phyloP scores from a whole-genome alignment of 2,329 filamentous ascomycete genomes.

The Mycocentrospora acerina region DNA sequence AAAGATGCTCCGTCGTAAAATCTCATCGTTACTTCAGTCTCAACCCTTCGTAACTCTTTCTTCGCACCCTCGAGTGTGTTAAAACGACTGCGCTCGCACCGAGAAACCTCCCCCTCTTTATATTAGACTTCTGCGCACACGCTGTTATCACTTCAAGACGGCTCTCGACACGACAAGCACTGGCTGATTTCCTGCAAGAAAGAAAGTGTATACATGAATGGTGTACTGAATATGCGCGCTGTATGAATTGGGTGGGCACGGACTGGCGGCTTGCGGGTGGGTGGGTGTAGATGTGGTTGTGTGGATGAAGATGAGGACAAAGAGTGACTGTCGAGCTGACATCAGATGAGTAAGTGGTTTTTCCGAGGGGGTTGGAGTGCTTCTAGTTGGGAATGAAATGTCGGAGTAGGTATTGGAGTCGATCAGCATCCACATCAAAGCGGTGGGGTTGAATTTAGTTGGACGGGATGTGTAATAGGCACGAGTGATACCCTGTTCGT shows the following conservation, averaged over 20 bases:
- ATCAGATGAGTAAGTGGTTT: constrained; percentile 35
- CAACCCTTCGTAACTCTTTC: constrained; percentile 11
- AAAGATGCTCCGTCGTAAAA: constrained; percentile 21
- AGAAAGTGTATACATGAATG: constrained; percentile 19
- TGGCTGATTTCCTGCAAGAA: constrained; percentile 23
- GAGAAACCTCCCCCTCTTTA: constrained; percentile 23
- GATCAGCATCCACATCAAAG: too few relatives aligned
- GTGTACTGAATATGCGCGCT: constrained; percentile 37
- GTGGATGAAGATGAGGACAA: constrained; percentile 37
- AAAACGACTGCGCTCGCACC: constrained; percentile 34
- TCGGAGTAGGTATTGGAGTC: too few relatives aligned
- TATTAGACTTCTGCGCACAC: constrained; percentile 35
- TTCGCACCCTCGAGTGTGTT: constrained; percentile 36
- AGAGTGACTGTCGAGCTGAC: constrained; percentile 36
- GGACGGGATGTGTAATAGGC: too few relatives aligned
- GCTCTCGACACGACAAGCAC: constrained; percentile 24
- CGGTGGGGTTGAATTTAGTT: too few relatives aligned
- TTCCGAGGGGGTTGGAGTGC: too few relatives aligned
- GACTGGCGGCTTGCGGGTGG: constrained; percentile 32
- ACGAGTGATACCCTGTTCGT: too few relatives aligned
- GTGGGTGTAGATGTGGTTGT: constrained; percentile 35
- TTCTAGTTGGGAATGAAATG: too few relatives aligned
- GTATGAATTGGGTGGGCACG: constrained; percentile 37
- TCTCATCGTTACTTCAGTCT: constrained; percentile 13
- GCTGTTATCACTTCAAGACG: constrained; percentile 33